Conservation (phyloP, 1,139 yeast species). For the Arxiozyma slooffiae region DNA sequence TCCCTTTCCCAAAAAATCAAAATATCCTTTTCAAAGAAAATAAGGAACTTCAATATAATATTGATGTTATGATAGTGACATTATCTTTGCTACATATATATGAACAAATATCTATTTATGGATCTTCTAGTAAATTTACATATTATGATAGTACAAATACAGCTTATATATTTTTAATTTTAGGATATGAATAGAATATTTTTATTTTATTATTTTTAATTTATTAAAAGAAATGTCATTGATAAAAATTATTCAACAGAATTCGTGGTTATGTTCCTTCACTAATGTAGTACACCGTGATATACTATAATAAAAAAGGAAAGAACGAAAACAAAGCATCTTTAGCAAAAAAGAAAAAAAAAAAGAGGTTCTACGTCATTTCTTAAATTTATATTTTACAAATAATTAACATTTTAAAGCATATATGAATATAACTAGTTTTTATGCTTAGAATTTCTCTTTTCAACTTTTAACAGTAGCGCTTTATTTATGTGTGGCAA, state of each 20-base stretch:
- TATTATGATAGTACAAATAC: background rate
- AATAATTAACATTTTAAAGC: no score
- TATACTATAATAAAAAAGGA: background rate
- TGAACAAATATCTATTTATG: no score
- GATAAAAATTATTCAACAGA: background rate
- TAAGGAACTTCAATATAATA: no score
- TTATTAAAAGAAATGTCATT: background rate
- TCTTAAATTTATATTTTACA: no score
- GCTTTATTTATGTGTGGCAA: slow-evolving; percentile 96
- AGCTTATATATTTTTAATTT: background rate
- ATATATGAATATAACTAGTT: background rate
- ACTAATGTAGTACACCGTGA: background rate
- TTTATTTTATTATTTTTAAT: no score
- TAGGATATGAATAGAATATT: background rate
- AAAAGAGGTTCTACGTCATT: background rate
- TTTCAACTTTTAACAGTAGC: slow-evolving; percentile 77
- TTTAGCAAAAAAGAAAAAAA: background rate
- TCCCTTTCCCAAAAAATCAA: no score
- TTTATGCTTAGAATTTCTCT: background rate
- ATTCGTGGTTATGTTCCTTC: background rate
- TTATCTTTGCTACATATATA: no score
- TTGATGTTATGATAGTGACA: no score
- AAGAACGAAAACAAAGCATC: background rate
- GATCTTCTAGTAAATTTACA: background rate
- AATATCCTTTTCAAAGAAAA: no score